Base-by-base conservation (phyloP, 2,329 filamentous ascomycete genomes). In the Colletotrichum viniferum region DNA sequence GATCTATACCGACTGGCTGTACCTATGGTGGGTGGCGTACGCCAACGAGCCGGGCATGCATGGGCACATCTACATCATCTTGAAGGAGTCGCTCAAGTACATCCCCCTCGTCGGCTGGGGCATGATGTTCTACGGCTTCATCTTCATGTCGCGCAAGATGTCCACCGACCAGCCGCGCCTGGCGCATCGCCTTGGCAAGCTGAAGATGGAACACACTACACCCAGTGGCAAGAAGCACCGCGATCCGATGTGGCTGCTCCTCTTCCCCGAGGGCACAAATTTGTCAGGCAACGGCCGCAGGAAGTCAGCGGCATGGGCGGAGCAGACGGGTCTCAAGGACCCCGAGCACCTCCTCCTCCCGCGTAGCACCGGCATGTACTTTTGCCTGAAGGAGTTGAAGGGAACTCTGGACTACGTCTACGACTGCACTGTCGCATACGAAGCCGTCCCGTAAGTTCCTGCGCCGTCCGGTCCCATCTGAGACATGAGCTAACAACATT, bases 361-460 rank as follows among this genome's bases (percentile, higher is more conserved):
- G 2, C 89, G 95, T 68, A 96, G 94, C 82, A 97, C 95, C 0
- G 95, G 95, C 64, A 90, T 94, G 77, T 94, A 91, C 78, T 97
- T 96, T 81, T 96, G 94, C 79, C 85, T 98, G 58, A 92, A 93
- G 77, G 93, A 97, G 83, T 86, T 98, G 16, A 91, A 91, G 79
- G 91, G 90, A 10, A 93, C 93, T 0, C 92, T 96, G 0, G 94
- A 97, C 13, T 97, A 95, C 85, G 87, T 98, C 1, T 98, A 98
- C 80, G 95, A 98, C 84, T 98, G 96, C 84, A 98, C 97, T 0
- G 93, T 99, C 72, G 96, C 95, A 6, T 99, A 99, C 81, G 96
- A 98, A 84, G 96, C 97, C 16, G 91, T 98, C 58, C 94, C 95
- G 93, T 96, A 90, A 89, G 95, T 93, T 28, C 18, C 8, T 7